Evolutionary conservation across 306 rosid genomes (phyloP).

Genomic region (Vigna nakashimae): DNA sequence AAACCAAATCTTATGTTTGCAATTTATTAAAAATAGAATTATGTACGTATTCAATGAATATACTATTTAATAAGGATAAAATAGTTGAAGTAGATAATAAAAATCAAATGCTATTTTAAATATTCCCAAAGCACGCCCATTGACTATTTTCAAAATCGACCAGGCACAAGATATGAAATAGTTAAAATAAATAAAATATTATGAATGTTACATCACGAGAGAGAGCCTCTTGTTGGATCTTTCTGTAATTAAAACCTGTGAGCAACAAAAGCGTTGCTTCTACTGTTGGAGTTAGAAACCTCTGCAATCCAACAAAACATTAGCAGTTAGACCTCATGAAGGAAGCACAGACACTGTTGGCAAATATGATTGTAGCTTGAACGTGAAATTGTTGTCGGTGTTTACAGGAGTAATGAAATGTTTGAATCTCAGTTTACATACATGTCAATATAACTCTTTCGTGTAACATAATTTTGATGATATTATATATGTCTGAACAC

Average conservation of each 20-base stretch:
- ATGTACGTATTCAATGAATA: background rate
- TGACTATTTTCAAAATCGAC: background rate
- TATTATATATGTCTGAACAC: background rate
- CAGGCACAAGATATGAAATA: background rate
- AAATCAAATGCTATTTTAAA: background rate
- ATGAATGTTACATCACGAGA: background rate
- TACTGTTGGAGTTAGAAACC: conserved; percentile 1
- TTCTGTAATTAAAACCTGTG: background rate
- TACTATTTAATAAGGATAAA: background rate
- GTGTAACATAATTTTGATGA: background rate
- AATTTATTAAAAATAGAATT: too few relatives aligned
- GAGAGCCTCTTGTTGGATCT: background rate
- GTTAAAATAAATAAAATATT: background rate
- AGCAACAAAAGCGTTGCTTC: background rate
- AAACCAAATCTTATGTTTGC: too few relatives aligned
- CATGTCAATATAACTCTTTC: background rate
- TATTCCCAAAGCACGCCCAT: background rate
- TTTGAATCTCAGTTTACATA: background rate
- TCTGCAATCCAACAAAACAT: background rate
- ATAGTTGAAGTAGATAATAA: background rate
- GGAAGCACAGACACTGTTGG: background rate
- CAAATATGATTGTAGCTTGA: background rate
- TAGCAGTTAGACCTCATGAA: background rate
- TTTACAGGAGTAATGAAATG: background rate
- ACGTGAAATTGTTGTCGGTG: background rate